Percentiles rank a stretch among this genome's conserved stretches.
phyloP scores from a whole-genome alignment of 129 eudicot species.

The Kitagawia praeruptora region DNA sequence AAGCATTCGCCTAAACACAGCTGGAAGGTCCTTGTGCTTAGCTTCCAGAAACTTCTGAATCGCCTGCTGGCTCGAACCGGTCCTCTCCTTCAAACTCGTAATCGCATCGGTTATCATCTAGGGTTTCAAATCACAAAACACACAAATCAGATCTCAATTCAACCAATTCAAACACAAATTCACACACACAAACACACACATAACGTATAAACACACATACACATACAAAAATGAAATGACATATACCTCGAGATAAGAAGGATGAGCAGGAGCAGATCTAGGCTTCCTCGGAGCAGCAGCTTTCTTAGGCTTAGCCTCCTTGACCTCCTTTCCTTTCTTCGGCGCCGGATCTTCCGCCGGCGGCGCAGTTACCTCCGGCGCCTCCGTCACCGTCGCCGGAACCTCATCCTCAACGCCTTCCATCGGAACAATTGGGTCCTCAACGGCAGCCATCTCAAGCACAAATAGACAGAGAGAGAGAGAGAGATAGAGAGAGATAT shows the following conservation, averaged over 20 bases:
- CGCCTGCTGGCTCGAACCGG: slow-evolving; percentile 3
- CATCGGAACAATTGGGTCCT: neutral
- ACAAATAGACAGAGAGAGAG: neutral
- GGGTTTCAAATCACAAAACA: slow-evolving; percentile 2
- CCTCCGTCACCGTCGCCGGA: neutral
- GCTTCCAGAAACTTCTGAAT: slow-evolving; percentile 12
- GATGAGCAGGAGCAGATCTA: slow-evolving; percentile 9
- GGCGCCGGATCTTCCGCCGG: slow-evolving; percentile 3
- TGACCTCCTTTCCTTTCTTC: neutral
- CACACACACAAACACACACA: neutral
- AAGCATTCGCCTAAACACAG: neutral
- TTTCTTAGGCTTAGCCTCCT: neutral
- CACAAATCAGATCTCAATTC: neutral
- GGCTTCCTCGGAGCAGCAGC: slow-evolving; percentile 9
- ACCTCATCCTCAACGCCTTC: slow-evolving; percentile 6
- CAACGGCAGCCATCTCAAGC: slow-evolving; percentile 3
- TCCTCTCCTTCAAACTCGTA: slow-evolving; percentile 4
- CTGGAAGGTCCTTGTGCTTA: neutral
- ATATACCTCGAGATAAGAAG: slow-evolving; percentile 5
- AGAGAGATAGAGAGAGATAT: neutral
- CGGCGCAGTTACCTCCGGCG: neutral
- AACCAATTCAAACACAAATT: neutral
- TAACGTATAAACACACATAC: too few species aligned
- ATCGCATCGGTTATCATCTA: slow-evolving; percentile 11
- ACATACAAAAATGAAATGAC: neutral